phyloP scores from a whole-genome alignment of 768 basidiomycete genomes.

The Boletellus sp. region DNA sequence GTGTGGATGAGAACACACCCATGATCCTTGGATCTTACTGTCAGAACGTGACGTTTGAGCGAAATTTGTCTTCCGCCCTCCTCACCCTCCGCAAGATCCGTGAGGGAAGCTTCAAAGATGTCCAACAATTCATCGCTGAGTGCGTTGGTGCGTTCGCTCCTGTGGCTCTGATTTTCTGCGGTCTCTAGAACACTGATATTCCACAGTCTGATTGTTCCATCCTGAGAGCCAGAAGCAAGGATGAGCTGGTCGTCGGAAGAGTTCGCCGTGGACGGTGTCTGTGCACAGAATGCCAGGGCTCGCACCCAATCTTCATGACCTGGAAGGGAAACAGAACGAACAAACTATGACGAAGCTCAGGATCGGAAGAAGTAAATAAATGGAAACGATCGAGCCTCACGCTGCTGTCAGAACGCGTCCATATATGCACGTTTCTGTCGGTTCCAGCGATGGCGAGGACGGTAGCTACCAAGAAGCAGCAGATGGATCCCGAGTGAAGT shows the following conservation, averaged over 20 bases:
- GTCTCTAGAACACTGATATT: constrained; percentile 55
- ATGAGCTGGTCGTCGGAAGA: constrained; percentile 44
- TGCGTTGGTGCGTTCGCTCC: constrained; percentile 22
- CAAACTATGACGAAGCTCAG: constrained; percentile 41
- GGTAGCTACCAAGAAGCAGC: constrained; percentile 37
- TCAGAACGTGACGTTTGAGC: constrained; percentile 78
- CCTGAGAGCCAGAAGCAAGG: constrained; percentile 93
- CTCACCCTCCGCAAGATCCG: constrained; percentile 63
- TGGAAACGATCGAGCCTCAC: constrained; percentile 35
- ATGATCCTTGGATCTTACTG: constrained; percentile 46
- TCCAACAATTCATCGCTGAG: constrained; percentile 78
- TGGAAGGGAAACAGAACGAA: constrained; percentile 52
- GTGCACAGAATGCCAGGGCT: constrained; percentile 61
- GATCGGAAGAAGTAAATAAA: constrained; percentile 1
- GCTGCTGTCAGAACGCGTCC: constrained; percentile 56
- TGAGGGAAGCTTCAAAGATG: constrained; percentile 80
- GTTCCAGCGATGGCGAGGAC: constrained; percentile 85
- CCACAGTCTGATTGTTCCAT: constrained; percentile 92
- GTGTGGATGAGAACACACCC: constrained; percentile 13
- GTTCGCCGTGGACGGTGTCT: constrained; percentile 19
- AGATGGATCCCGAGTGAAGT: not conserved
- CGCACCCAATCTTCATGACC: constrained; percentile 98
- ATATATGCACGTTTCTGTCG: constrained; percentile 74
- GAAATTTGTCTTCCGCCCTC: constrained; percentile 86
- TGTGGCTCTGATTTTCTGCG: constrained; percentile 9